Evolutionary conservation across 1,284 basidiomycete species (phyloP), one percentile per base, ranked within the genome.

Genomic region (Ganoderma sinense): DNA sequence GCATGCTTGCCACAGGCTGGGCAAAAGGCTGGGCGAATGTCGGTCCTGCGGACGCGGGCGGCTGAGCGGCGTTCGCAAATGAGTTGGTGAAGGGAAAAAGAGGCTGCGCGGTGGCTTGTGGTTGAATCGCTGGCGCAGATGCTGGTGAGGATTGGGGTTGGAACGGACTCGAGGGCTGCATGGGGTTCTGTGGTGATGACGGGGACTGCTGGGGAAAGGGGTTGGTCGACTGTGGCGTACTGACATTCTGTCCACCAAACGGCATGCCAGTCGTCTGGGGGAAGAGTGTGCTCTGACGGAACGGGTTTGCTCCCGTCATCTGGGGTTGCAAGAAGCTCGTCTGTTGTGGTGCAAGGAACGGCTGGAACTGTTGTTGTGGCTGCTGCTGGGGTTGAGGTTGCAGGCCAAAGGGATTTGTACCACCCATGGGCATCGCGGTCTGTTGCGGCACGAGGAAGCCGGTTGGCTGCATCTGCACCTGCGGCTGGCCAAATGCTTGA

Each of bases 251-350:
- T 45, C 70, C 74, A 66, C 80, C 80, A 16, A 82, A 82, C n/a
- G 84, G 83, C 74, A 86, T 82, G 5, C 87, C 87, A 2, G 86
- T 88, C 61, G 80, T 77, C 78, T 95, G 94, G 29, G 93, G 90
- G 69, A 91, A 83, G 68, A 94, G 72, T 81, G 85, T 85, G 73
- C 85, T 87, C 78, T 89, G 88, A 23, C 91, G 82, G 86, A 95
- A 94, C 0, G 91, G 90, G 77, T 94, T 94, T 53, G 87, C 84
- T 4, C 94, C 95, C 1, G 95, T 97, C 26, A 82, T 75, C 75
- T 93, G 91, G 10, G 91, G 85, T 75, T 88, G 84, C 26, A 92
- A 74, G 74, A 83, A 81, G 8, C 75, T 75, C 2, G 81, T 79
- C n/a, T 76, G 66, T 75, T 88, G 88, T 18, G 85, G 82, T 64